Base-by-base conservation (phyloP, 768 basidiomycete genomes). In the Suillus luteus region DNA sequence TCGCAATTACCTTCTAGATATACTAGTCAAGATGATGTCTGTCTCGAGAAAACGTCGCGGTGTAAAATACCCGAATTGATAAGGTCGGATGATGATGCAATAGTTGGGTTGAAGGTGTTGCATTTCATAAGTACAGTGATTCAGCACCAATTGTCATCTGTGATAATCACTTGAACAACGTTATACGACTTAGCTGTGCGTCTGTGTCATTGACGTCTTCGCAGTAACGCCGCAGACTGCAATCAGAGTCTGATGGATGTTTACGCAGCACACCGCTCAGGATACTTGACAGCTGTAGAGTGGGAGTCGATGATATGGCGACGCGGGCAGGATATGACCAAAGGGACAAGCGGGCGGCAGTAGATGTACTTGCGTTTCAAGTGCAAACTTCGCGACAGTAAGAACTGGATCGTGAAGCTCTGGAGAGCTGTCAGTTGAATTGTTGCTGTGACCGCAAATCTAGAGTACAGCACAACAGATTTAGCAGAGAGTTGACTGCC, bases 401-500 rank as follows among this genome's bases (percentile, higher is more conserved):
- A 43, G 3, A 7, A 43, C 27, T 27, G 3, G 27, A 27, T 27
- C 27, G 27, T 27, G 31, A 2, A 31, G 31, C 31, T 31, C 31
- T 31, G 2, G 4, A 31, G 31, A 31, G 3, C 31, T 2, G 31
- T 31, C 31, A 31, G 31, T 31, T 3, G 3, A 31, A 4, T 31
- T 31, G 31, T 31, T 4, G 31, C 31, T 31, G 31, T 31, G 31
- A 31, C 31, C 67, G 44, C 65, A 67, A 55, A 54, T 59, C 60
- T 59, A 51, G 22, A 62, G 64, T 22, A 62, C 38, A 55, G 35
- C 38, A 65, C 38, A 40, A 57, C 35, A 15, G 14, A 3, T 40
- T 10, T 14, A 40, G 1, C 38, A 46, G 31, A 40, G 46, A 41
- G 17, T 35, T 6, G 15, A 17, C 40, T 60, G 59, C 49, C 82